phyloP scores from a whole-genome alignment of 305 asterid genomes.

The Fraxinus sp. region DNA sequence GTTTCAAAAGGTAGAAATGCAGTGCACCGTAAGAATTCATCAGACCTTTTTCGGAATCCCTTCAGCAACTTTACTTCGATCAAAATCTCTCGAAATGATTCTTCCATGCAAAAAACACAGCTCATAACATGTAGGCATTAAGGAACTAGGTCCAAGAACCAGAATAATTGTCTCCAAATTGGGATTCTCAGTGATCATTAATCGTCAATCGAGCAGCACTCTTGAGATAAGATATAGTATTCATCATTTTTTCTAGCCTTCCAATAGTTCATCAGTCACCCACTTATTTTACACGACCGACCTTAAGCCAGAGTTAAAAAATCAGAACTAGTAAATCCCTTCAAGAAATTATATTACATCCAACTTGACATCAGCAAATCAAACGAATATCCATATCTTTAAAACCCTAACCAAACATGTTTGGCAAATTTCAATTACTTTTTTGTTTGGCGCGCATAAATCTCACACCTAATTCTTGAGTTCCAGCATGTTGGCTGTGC shows the following conservation, averaged over 20 bases:
- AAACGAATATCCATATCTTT: no score
- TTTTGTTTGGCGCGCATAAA: no score
- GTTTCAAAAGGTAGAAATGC: neutral
- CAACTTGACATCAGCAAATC: no score
- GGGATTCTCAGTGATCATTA: constrained; percentile 59
- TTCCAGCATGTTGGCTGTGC: no score
- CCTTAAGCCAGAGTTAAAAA: no score
- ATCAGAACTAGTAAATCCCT: no score
- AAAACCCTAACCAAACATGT: no score
- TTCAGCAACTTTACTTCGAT: constrained; percentile 56
- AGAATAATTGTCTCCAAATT: constrained; percentile 51
- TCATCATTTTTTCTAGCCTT: constrained; percentile 74
- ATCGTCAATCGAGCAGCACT: constrained; percentile 46
- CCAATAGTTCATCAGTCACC: no score
- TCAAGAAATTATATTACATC: no score
- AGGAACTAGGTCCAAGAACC: constrained; percentile 82
- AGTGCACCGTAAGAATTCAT: constrained; percentile 15
- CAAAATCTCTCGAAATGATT: constrained; percentile 44
- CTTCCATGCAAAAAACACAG: constrained; percentile 51
- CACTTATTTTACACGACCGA: no score
- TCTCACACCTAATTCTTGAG: no score
- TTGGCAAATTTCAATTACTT: no score
- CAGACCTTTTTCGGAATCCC: constrained; percentile 68
- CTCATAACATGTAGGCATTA: constrained; percentile 68
- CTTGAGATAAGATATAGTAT: constrained; percentile 46